These are phyloP conservation scores for Mucuna pruriens DNA, from an alignment of 306 rosid genomes.

Conservation along the genomic window DNA sequence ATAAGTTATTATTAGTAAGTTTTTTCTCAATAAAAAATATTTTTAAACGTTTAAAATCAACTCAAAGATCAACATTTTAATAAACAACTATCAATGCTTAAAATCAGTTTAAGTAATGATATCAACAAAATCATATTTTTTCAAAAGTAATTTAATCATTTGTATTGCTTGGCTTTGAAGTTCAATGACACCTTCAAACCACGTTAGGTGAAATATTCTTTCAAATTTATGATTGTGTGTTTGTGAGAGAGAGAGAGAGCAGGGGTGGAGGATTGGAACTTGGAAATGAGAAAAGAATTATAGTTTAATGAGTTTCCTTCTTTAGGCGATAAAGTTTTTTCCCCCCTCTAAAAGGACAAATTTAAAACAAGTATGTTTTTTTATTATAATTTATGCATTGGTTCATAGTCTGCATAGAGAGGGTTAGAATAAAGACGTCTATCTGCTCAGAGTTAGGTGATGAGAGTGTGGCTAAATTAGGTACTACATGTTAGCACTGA, in stretches of 20 bases:
- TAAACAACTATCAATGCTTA: background rate
- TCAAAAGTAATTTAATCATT: background rate
- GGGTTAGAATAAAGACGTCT: background rate
- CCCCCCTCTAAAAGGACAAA: background rate
- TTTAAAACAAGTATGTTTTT: background rate
- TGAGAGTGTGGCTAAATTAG: background rate
- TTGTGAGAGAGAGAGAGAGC: background rate
- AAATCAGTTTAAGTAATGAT: background rate
- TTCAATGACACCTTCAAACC: background rate
- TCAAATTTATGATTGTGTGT: background rate
- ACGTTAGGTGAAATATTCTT: background rate
- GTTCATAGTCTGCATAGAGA: background rate
- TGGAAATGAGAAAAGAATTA: background rate
- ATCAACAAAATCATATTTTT: background rate
- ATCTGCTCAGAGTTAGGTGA: background rate
- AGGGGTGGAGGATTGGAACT: no score
- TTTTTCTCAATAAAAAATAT: background rate
- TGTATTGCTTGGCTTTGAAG: conserved; percentile 39
- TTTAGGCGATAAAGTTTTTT: background rate
- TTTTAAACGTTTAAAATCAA: background rate
- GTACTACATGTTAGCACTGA: background rate
- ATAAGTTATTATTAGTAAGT: no score
- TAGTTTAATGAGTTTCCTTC: conserved; percentile 11
- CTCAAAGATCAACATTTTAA: background rate
- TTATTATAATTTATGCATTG: background rate